Evolutionary conservation across 1,284 basidiomycete genomes (phyloP), one percentile per base, ranked within the genome.

Genomic region (Ceratobasidium sp.): DNA sequence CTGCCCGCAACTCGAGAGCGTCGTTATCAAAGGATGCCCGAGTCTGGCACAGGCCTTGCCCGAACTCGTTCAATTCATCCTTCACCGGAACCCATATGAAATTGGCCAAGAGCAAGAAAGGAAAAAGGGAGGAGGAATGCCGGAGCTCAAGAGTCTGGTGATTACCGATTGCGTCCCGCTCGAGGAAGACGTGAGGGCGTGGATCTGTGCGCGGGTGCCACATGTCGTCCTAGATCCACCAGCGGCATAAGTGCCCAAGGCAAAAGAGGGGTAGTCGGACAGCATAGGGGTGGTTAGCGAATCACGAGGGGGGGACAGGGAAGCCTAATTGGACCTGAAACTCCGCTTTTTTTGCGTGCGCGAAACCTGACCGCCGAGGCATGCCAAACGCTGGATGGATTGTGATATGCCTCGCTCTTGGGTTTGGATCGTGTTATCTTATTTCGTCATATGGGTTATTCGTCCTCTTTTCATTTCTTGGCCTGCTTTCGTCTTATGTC

Each of bases 181-280:
- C 45, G 67, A 71, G 30, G 67, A 71, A 34, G 67, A 71, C 57
- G 43, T 71, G n/a, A 58, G 67, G 43, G 41, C 39, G 43, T 71
- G 67, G 67, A 71, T 71, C 28, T 59, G 53, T 55, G 67, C 67
- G 55, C 53, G 67, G 21, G 67, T 71, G 18, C 67, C 67, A 28
- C 67, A 71, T 71, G 67, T 71, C 28, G 55, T 59, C 16, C 67
- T 71, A 41, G 67, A 71, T 58, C 21, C 67, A 18, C 43, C 67
- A 18, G 18, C 57, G 55, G 53, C 65, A 36, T 70, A 41, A 70
- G n/a, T n/a, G n/a, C n/a, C n/a, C n/a, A n/a, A n/a, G n/a, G 50
- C 23, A 28, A 28, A 21, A 43, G 39, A 18, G 43, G 43, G 18
- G 9, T 3, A 4, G 43, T 45, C 14, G 43, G 43, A 21, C n/a